These are phyloP conservation scores for Ilex asprella DNA, from an alignment of 257 asterid species.

Conservation along the genomic window DNA sequence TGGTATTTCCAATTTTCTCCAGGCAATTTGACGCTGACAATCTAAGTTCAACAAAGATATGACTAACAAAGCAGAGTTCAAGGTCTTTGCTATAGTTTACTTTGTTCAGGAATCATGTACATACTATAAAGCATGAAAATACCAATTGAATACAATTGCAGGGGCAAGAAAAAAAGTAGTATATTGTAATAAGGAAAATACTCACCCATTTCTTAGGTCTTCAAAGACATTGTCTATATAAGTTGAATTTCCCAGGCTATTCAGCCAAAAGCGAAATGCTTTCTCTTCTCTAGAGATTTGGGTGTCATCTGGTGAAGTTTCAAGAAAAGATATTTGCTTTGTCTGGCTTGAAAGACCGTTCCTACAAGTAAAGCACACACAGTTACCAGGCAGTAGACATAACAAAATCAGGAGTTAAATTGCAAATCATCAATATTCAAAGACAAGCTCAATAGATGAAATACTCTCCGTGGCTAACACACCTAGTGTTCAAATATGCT, in stretches of 20 bases:
- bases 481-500: too few relatives aligned
- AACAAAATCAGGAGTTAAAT: not conserved
- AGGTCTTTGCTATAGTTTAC: too few relatives aligned
- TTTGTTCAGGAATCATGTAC: too few relatives aligned
- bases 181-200: not conserved
- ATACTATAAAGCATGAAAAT: too few relatives aligned
- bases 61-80: too few relatives aligned
- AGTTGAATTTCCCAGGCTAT: slow-evolving; percentile 73
- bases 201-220: slow-evolving; percentile 95
- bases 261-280: slow-evolving; percentile 90
- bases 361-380: slow-evolving; percentile 1
- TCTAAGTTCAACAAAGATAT: too few relatives aligned
- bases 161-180: too few relatives aligned
- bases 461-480: too few relatives aligned
- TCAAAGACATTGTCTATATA: slow-evolving; percentile 91
- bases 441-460: not conserved
- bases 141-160: too few relatives aligned
- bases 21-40: too few relatives aligned
- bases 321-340: slow-evolving; percentile 74
- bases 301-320: slow-evolving; percentile 74
- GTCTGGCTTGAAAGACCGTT: slow-evolving; percentile 78
- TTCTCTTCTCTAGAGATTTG: slow-evolving; percentile 85
- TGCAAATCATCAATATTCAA: not conserved
- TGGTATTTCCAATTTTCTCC: too few relatives aligned
- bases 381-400: not conserved